Evolutionary conservation across 192 early-diverging fungal species (phyloP).

Genomic region (Gryganskiella cystojenkinii): DNA sequence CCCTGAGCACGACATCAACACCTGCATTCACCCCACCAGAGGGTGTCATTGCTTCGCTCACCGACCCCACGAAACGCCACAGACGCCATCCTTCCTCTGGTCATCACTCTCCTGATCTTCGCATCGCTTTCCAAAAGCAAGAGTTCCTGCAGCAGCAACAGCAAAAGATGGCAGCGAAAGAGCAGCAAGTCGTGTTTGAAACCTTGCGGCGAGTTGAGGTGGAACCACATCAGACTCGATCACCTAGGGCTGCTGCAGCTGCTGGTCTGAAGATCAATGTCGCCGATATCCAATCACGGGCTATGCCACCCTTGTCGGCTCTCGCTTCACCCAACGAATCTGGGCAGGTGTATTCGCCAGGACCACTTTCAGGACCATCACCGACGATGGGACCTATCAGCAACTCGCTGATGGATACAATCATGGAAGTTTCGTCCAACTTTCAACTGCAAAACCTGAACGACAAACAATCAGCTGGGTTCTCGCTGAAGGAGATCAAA

Average conservation of each 20-base stretch:
- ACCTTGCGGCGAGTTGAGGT: slow-evolving; percentile 13
- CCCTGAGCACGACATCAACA: slow-evolving; percentile 16
- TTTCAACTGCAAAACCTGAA: slow-evolving; percentile 45
- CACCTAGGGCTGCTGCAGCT: slow-evolving; percentile 31
- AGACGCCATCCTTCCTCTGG: slow-evolving; percentile 49
- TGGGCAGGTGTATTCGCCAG: slow-evolving; percentile 30
- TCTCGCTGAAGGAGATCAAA: background rate
- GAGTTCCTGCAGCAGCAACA: slow-evolving; percentile 33
- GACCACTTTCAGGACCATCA: slow-evolving; percentile 41
- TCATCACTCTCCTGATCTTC: slow-evolving; percentile 41
- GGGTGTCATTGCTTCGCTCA: slow-evolving; percentile 1
- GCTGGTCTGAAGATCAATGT: slow-evolving; percentile 44
- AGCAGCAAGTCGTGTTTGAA: slow-evolving; percentile 21
- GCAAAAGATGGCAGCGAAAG: slow-evolving; percentile 36
- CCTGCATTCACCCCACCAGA: slow-evolving; percentile 36
- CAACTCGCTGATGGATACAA: slow-evolving; percentile 41
- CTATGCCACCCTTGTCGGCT: slow-evolving; percentile 26
- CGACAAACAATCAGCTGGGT: slow-evolving; percentile 7
- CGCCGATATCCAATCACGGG: slow-evolving; percentile 34
- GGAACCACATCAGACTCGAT: slow-evolving; percentile 44
- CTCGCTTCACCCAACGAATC: slow-evolving; percentile 31
- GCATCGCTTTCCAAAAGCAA: slow-evolving; percentile 26
- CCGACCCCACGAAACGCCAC: slow-evolving; percentile 32
- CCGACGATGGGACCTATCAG: slow-evolving; percentile 29
- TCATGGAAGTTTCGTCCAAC: slow-evolving; percentile 46